These are phyloP conservation scores for Verbascum thapsus DNA, from an alignment of 257 asterid genomes.

Conservation along the genomic window DNA sequence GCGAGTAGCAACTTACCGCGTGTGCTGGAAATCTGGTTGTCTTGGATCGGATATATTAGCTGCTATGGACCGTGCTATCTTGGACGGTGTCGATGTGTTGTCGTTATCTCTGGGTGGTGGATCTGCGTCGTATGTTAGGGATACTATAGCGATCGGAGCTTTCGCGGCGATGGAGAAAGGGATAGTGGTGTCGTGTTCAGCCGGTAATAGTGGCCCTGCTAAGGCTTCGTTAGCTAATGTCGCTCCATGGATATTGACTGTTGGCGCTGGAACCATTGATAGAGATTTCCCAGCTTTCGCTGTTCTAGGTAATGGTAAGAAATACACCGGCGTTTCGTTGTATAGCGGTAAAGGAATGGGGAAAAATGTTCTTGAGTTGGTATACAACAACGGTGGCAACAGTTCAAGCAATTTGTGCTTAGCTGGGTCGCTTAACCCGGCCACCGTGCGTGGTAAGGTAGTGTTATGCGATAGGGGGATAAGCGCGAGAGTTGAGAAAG, in stretches of 20 bases:
- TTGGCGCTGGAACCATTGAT: slow-evolving; percentile 71
- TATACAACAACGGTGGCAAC: slow-evolving; percentile 36
- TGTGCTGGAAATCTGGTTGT: slow-evolving; percentile 62
- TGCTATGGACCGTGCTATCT: slow-evolving; percentile 65
- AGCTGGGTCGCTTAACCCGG: slow-evolving; percentile 45
- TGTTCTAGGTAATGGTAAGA: slow-evolving; percentile 44
- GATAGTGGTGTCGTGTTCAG: slow-evolving; percentile 62
- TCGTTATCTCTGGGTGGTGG: slow-evolving; percentile 66
- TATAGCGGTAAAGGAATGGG: slow-evolving; percentile 58
- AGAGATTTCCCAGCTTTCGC: slow-evolving; percentile 62
- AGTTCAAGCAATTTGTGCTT: slow-evolving; percentile 48
- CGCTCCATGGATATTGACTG: slow-evolving; percentile 80
- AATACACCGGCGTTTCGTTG: slow-evolving; percentile 51
- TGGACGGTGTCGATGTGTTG: slow-evolving; percentile 66
- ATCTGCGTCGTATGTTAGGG: slow-evolving; percentile 43
- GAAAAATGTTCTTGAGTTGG: slow-evolving; percentile 37
- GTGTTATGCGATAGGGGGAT: slow-evolving; percentile 62
- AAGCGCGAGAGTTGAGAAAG: slow-evolving; percentile 56
- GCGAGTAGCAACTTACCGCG: slow-evolving; percentile 64
- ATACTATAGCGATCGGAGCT: slow-evolving; percentile 56
- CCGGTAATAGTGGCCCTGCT: slow-evolving; percentile 60
- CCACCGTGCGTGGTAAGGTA: slow-evolving; percentile 53
- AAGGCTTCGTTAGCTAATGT: slow-evolving; percentile 46
- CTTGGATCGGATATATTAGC: slow-evolving; percentile 64
- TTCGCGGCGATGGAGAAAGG: slow-evolving; percentile 77